Evolutionary conservation across 805 yeast species (phyloP), one percentile per base, ranked within the genome.

Genomic region (Schwanniomyces yamadae): DNA sequence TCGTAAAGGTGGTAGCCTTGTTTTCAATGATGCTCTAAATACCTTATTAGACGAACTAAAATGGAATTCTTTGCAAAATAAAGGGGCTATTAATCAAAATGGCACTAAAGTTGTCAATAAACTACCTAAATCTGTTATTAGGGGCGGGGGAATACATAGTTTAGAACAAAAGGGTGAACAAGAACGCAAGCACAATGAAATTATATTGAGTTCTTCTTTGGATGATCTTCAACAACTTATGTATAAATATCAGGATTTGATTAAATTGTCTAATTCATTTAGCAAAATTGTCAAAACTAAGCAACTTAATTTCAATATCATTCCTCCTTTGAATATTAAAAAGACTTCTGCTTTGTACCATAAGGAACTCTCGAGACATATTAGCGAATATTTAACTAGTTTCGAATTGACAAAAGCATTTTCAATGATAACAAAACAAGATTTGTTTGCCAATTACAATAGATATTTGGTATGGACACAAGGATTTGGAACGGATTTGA

Each of bases 141-240:
- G 34, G 23, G 51, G 52, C 14, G 66, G 77, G 19, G 96, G 97
- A 1, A 80, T 89, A 7, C 82, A 79, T 42, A 84, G 85, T 1
- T 63, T 89, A 9, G 83, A 87, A 46, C 68, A 66, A 25, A 58
- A 70, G 10, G 77, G 80, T 33, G 80, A 76, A 34, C 61, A 66
- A 28, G 73, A 75, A 42, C 65, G 83, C 8, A 64, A 70, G 35
- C 74, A 75, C 29, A 84, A 81, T 46, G 82, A 82, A 31, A 54
- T 69, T 12, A 69, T 89, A 1, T 61, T 90, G 38, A 75, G 75
- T 23, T 73, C 73, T 28, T 88, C 96, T 0, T 60, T 90, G 25
- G 82, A 79, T 28, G 96, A 88, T 56, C 61, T 90, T 30, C 82
- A 84, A 42, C 80, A 81, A 28, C 64, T 89, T 34, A 82, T 86